Percentiles rank a stretch among this genome's conserved stretches.
Evolutionary conservation across 2,329 filamentous ascomycete species (phyloP).

Genomic region (Aspergillus arachidicola): DNA sequence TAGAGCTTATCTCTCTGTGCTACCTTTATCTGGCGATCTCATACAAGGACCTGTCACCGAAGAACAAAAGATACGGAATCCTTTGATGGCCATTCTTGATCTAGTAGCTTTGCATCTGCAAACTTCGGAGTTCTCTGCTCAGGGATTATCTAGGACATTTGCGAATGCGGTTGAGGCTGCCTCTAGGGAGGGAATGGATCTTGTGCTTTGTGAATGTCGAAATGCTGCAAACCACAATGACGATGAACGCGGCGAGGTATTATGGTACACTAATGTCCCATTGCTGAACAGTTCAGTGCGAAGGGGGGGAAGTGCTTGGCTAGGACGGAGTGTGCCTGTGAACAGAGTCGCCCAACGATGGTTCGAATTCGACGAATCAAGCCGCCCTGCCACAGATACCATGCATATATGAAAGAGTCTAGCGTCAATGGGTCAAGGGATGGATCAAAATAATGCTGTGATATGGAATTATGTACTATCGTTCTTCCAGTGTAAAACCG

Average conservation of each 20-base stretch:
- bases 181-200: constrained; percentile 28
- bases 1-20: constrained; percentile 71
- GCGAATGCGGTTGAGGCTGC: constrained; percentile 44
- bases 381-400: constrained; percentile 4
- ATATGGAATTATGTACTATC: constrained; percentile 22
- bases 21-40: constrained; percentile 25
- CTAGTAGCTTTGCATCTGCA: constrained; percentile 44
- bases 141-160: constrained; percentile 50
- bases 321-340: constrained; percentile 61
- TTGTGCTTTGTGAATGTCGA: constrained; percentile 47
- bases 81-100: constrained; percentile 45
- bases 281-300: constrained; percentile 62
- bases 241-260: constrained; percentile 33
- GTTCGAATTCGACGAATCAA: constrained; percentile 60
- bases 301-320: constrained; percentile 53
- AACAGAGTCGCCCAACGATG: constrained; percentile 64
- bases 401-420: constrained; percentile 11
- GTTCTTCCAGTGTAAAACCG: constrained; percentile 29
- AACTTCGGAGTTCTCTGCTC: constrained; percentile 51
- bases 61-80: constrained; percentile 13
- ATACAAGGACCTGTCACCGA: background rate
- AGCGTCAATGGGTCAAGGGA: constrained; percentile 14
- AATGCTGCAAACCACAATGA: constrained; percentile 33
- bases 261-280: constrained; percentile 59
- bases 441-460: constrained; percentile 6